A percentile compares a stretch with the other conserved stretches of the same genome.
These are phyloP conservation scores for Escovopsis weberi DNA, from an alignment of 2,329 filamentous ascomycete genomes.

Conservation along the genomic window DNA sequence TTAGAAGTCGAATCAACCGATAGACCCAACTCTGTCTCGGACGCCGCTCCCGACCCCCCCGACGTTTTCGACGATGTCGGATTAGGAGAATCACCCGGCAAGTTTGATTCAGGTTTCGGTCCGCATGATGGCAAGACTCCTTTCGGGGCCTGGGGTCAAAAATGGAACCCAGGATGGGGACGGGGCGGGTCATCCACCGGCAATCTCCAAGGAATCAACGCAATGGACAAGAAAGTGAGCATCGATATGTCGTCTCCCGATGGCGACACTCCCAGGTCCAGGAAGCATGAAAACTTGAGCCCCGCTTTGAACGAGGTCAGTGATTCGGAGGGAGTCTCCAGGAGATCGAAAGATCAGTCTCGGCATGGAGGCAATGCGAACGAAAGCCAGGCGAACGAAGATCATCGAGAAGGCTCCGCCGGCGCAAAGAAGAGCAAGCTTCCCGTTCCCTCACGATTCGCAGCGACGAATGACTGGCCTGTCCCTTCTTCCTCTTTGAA, in stretches of 20 bases:
- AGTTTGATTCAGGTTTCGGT: constrained; percentile 41
- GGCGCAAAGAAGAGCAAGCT: constrained; percentile 28
- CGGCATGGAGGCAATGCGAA: constrained; percentile 11
- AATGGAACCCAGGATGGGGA: constrained; percentile 34
- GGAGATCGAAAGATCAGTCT: constrained; percentile 21
- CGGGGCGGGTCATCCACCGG: constrained; percentile 18
- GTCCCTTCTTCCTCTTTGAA: constrained; percentile 15
- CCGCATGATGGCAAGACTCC: constrained; percentile 26
- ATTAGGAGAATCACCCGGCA: constrained; percentile 40
- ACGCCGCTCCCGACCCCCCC: constrained; percentile 9
- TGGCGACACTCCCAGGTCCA: constrained; percentile 31
- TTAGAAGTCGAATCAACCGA: constrained; percentile 11
- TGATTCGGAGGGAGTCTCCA: constrained; percentile 26
- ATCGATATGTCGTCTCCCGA: constrained; percentile 36
- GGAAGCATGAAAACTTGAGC: constrained; percentile 32
- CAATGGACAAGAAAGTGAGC: constrained; percentile 26
- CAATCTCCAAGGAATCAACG: constrained; percentile 15
- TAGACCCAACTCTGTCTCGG: not conserved
- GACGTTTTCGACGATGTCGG: constrained; percentile 51
- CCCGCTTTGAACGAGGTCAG: constrained; percentile 35
- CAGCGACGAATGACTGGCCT: constrained; percentile 10
- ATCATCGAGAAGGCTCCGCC: constrained; percentile 21
- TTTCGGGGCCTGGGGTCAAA: constrained; percentile 46
- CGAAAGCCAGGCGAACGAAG: constrained; percentile 7
- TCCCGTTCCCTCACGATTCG: constrained; percentile 12